Evolutionary conservation across 1,139 yeast genomes (phyloP), one percentile per base, ranked within the genome.

Genomic region (Debaryomyces psychrophilus): DNA sequence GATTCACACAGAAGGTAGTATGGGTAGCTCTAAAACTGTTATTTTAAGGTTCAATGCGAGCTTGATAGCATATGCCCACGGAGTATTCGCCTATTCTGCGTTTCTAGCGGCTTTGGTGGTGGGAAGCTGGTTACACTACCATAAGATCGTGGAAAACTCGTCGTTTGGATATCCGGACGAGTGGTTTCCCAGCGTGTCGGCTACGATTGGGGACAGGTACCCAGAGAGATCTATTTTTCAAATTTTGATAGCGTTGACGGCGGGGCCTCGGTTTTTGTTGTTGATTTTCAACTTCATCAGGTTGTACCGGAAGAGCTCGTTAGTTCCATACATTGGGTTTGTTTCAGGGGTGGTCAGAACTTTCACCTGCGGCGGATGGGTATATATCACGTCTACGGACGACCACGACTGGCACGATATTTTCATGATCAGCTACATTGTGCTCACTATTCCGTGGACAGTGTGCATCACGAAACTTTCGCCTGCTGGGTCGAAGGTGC

Each of bases 131-230:
- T 73, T 90, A 12, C 97, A 90, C 65, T 90, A 84, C 64, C 72
- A 86, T 51, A 92, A 93, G 64, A 93, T 93, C 60, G 97, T 93
- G 9, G 76, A 84, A 58, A 93, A 93, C 64, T 86, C 93, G 38
- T 81, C 82, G 51, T 92, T 75, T 61, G 95, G 96, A 0, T 93
- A 89, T 61, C 99, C 99, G 1, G 95, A 90, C 49, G 99, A 93
- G 67, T 93, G 99, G 99, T 92, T 93, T 61, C 99, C 99, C 1
- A 86, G 95, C 58, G 99, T 93, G 2, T 87, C 96, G 27, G 98
- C 99, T 1, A 82, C 99, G 1, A 93, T 93, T 62, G 99, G 99
- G 43, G 99, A 93, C 62, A 68, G 97, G 53, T 93, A 90, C 61
- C 99, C 99, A 0, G 99, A 93, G 67, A 76, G 99, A 56, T 88